Percentiles rank a stretch among this genome's conserved stretches.
Evolutionary conservation across 768 basidiomycete species (phyloP).

Genomic region (Boletellus sp.): DNA sequence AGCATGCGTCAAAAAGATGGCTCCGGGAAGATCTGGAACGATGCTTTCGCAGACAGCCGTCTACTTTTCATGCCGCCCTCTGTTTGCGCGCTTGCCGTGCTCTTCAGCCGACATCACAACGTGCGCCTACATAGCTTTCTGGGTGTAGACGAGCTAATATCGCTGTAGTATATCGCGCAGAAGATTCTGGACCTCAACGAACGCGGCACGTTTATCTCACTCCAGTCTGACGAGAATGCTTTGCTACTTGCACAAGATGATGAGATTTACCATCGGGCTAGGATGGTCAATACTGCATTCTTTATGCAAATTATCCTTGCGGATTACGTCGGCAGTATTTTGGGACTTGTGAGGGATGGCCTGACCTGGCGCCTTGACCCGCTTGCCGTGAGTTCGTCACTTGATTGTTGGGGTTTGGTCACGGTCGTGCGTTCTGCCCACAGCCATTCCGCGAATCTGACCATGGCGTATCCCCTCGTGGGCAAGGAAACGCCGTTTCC

Average conservation of each 20-base stretch:
- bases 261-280: conserved; percentile 71
- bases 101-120: conserved; percentile 73
- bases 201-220: conserved; percentile 38
- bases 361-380: conserved; percentile 67
- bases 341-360: conserved; percentile 65
- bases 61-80: conserved; percentile 72
- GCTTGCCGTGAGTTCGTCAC: conserved; percentile 41
- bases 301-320: conserved; percentile 66
- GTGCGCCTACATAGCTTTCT: conserved; percentile 34
- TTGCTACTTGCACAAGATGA: conserved; percentile 54
- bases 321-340: conserved; percentile 75
- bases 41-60: conserved; percentile 66
- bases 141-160: conserved; percentile 5
- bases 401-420: neutral
- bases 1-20: conserved; percentile 61
- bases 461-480: conserved; percentile 57
- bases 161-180: conserved; percentile 60
- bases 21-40: conserved; percentile 60
- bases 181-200: conserved; percentile 71
- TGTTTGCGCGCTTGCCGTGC: conserved; percentile 59
- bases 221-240: conserved; percentile 14
- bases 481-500: conserved; percentile 73
- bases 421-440: neutral
- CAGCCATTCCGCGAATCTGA: conserved; percentile 48
- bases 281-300: conserved; percentile 69